Percentiles rank a stretch among this genome's conserved stretches.
phyloP scores from a whole-genome alignment of 495 filamentous ascomycete genomes.

The Acidiella bohemica region DNA sequence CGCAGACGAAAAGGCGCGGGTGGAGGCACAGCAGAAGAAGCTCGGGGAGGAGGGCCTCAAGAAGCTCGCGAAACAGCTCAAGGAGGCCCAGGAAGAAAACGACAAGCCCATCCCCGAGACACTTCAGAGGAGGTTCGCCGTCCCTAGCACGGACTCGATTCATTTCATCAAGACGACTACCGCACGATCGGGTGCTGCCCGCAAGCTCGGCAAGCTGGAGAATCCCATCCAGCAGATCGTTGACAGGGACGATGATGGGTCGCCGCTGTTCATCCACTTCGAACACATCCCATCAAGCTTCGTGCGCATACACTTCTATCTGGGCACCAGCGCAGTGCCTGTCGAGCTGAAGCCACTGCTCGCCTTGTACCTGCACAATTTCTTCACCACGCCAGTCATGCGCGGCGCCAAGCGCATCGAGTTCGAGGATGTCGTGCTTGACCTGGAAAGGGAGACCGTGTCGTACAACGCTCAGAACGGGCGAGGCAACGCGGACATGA shows the following conservation, averaged over 20 bases:
- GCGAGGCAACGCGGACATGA: conserved; percentile 59
- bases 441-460: conserved; percentile 82
- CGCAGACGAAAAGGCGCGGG: conserved; percentile 45
- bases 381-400: conserved; percentile 81
- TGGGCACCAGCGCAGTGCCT: conserved; percentile 63
- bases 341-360: conserved; percentile 67
- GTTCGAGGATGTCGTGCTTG: conserved; percentile 83
- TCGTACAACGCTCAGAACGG: conserved; percentile 59
- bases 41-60: conserved; percentile 56
- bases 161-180: conserved; percentile 86
- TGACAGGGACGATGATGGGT: conserved; percentile 48
- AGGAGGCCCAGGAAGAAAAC: conserved; percentile 66
- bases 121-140: conserved; percentile 61
- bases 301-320: conserved; percentile 61
- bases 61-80: conserved; percentile 58
- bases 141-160: conserved; percentile 75
- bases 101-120: conserved; percentile 66
- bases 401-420: conserved; percentile 64
- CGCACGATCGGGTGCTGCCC: conserved; percentile 69
- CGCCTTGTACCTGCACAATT: conserved; percentile 72
- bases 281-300: conserved; percentile 87
- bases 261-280: conserved; percentile 89
- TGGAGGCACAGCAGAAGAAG: conserved; percentile 46
- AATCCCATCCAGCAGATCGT: conserved; percentile 66
- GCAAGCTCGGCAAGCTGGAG: conserved; percentile 47